Base-by-base conservation (phyloP, 139 green algal species). In the Asterochloris erici region DNA sequence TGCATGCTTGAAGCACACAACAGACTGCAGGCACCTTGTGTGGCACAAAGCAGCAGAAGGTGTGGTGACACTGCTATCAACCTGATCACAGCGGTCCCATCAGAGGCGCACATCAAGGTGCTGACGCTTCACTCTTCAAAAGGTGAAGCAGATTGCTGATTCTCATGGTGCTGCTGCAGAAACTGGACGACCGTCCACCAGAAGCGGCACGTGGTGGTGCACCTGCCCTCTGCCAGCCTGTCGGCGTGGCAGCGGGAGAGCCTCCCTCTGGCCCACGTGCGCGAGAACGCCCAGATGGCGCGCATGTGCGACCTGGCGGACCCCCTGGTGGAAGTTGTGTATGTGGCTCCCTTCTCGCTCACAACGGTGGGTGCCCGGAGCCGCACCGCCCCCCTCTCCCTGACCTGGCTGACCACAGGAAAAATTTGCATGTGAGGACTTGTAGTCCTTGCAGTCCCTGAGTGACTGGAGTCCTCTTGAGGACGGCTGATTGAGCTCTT, bases 301-400 rank as follows among this genome's bases (percentile, higher is more conserved):
- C 85, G 90, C 21, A 76, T 94, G 79, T 92, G 88, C 64, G 88
- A 93, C 80, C 77, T 93, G 71, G 74, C 84, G 14, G 88, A 93
- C 73, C 88, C 89, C 11, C 68, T 89, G 61, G 82, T 89, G 61
- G 85, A 90, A 29, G 83, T 93, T 6, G 26, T 93, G 54, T 88
- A 89, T 77, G 81, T 93, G 28, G 78, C 89, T 54, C 87, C 91
- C 13, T 80, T 84, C 26, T 85, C 84, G 64, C 79, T 91, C 12
- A 77, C 74, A 0, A 87, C 91, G 60, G 85, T 92, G 21, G 16
- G 66, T 73, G 19, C 21, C 66, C 9, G 66, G 38, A 54, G n/a
- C n/a, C n/a, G n/a, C n/a, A n/a, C n/a, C n/a, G n/a, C n/a, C 38
- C 38, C 38, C 38, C 38, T 54, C 38, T 54, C 4, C 6, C 38